These are phyloP conservation scores for Boletus vinaceobasis DNA, from an alignment of 768 basidiomycete species.

Conservation along the genomic window DNA sequence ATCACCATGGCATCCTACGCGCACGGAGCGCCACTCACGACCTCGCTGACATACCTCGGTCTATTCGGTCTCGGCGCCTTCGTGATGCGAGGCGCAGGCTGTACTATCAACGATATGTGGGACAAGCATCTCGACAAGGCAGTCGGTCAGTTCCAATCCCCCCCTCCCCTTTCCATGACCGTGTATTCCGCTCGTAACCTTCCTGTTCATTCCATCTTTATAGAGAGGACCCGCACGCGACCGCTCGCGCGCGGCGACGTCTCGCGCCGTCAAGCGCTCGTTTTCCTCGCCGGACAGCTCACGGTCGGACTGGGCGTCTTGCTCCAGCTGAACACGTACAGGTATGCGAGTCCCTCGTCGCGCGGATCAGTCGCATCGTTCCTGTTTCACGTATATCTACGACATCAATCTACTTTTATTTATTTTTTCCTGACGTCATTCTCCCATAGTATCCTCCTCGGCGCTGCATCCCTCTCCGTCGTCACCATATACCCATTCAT, in stretches of 20 bases:
- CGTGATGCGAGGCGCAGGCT: conserved; percentile 97
- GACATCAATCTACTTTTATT: not conserved
- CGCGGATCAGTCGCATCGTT: not conserved
- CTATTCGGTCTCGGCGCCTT: conserved; percentile 89
- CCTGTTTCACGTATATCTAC: too few relatives aligned
- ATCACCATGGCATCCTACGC: conserved; percentile 96
- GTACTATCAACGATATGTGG: conserved; percentile 99
- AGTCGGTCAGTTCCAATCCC: conserved; percentile 56
- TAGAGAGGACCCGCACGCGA: conserved; percentile 82
- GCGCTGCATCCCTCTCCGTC: conserved; percentile 84
- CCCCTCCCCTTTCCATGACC: too few relatives aligned
- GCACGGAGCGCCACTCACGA: conserved; percentile 58
- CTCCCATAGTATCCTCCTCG: conserved; percentile 71
- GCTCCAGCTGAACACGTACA: conserved; percentile 92
- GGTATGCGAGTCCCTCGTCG: conserved; percentile 41
- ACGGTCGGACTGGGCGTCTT: conserved; percentile 80
- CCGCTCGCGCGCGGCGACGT: conserved; percentile 87
- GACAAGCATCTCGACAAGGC: conserved; percentile 87
- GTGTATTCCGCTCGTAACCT: not conserved
- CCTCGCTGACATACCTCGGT: conserved; percentile 70
- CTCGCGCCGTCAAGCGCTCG: conserved; percentile 66
- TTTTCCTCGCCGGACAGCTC: conserved; percentile 81
- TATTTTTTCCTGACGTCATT: not conserved
- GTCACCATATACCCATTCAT: conserved; percentile 92
- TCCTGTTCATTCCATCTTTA: not conserved